phyloP scores from a whole-genome alignment of 2,329 filamentous ascomycete genomes.

The Bipolaris sorokiniana region DNA sequence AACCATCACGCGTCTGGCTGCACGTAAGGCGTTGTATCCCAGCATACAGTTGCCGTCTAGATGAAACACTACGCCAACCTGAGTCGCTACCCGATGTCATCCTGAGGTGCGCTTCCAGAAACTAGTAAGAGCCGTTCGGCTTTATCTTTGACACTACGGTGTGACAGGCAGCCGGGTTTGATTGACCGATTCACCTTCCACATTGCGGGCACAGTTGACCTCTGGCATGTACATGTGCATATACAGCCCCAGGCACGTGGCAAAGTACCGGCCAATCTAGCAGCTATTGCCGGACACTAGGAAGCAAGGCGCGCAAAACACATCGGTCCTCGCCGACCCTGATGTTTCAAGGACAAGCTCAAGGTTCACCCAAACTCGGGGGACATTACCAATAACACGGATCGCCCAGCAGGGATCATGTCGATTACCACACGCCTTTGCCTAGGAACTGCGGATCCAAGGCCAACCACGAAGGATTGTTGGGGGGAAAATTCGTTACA shows the following conservation, averaged over 20 bases:
- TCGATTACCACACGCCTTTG: not conserved
- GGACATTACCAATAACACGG: not conserved
- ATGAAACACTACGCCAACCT: not conserved
- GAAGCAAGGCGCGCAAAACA: not conserved
- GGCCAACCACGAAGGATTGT: not conserved
- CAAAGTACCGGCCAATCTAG: not conserved
- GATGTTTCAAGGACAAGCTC: not conserved
- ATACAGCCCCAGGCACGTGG: not conserved
- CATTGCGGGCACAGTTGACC: slow-evolving; percentile 3
- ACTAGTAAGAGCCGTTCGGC: not conserved
- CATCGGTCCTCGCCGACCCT: slow-evolving; percentile 6
- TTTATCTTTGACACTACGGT: slow-evolving; percentile 5
- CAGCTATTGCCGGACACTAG: not conserved
- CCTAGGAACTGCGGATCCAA: not conserved
- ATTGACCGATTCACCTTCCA: slow-evolving; percentile 11
- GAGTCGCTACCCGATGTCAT: not conserved
- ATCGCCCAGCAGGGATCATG: not conserved
- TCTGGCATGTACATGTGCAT: not conserved
- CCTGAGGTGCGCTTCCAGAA: not conserved
- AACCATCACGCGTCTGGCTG: not conserved
- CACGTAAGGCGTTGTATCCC: slow-evolving; percentile 5
- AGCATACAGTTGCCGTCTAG: not conserved
- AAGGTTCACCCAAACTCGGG: slow-evolving; percentile 3
- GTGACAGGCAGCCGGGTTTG: not conserved
- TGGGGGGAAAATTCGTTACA: not conserved